Base-by-base conservation (phyloP, 495 filamentous ascomycete genomes). In the Neurospora sp. region DNA sequence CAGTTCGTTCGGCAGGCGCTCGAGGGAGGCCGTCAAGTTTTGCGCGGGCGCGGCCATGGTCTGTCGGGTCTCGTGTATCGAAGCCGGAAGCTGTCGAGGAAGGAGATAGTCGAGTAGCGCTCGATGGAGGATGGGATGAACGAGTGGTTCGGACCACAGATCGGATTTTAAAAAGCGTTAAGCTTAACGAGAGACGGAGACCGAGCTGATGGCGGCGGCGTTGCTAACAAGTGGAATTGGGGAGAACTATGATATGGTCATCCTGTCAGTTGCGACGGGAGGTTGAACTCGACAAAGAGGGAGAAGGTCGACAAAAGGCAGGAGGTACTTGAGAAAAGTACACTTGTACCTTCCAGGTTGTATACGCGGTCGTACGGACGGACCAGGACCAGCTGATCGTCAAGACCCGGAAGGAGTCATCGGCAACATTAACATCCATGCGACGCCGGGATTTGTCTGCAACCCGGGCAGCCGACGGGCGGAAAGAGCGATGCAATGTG, bases 1-100 rank as follows among this genome's bases (percentile, higher is more conserved):
- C 4, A 81, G 77, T 61, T 81, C 79, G 41, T 72, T 75, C 16
- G 79, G 79, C 0, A 81, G 75, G 8, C 48, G 71, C 16, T 80
- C 77, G 22, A 81, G 72, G 4, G 75, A 74, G 44, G 31, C 27
- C 17, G 70, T 20, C 3, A 35, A 48, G 27, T 31, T 31, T 31
- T 22, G 69, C 39, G 40, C 27, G 42, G 70, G 70, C 42, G 22
- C 41, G 44, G 70, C 70, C 42, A 68, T 35, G 70, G 22, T 65
- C 10, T 17, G 35, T 31, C 53, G 12, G 22, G 53, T 65, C 14
- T 65, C 27, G 22, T 37, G 53, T 65, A 65, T 65, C 53, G 31
- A 65, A 31, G 12, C 27, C 6, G 27, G 27, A 61, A 65, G 14
- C 53, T 65, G 53, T 35, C 27, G 53, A 65, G 53, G 27, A 37